Evolutionary conservation across 2,329 filamentous ascomycete genomes (phyloP), one percentile per base, ranked within the genome.

Genomic region (Hymenoscyphus fraxineus): DNA sequence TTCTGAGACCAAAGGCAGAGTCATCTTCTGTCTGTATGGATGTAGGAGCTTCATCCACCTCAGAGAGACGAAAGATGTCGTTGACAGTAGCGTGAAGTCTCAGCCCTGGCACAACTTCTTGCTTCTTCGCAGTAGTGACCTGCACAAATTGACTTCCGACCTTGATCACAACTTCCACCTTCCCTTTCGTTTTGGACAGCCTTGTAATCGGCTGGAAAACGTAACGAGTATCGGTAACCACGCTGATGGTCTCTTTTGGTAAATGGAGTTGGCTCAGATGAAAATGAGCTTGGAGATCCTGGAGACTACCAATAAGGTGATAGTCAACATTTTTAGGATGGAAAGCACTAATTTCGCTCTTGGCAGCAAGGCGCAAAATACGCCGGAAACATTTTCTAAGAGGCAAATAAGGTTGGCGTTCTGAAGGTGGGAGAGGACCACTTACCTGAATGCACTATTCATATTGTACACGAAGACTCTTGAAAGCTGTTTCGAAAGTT

Each of bases 381-480:
- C 86, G 83, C 5, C 88, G 82, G 70, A 90, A 85, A 69, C 86
- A 89, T 80, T 88, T 88, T 67, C 82, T 83, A 51, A 6, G 27
- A 6, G 1, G 60, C 12, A 22, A 3, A 44, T 62, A 58, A 40
- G 6, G 16, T 51, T 19, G 10, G 16, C 32, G 41, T 9, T 19
- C 12, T 31, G 27, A 31, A 16, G 10, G 6, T 2, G 13, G 12
- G 19, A 41, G 39, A n/a, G 5, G 32, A 16, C 82, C 67, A 82
- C 88, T 78, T 86, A 87, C 71, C 82, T 82, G 74, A 88, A 89
- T 12, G 86, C 83, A 71, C 85, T 89, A 70, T 90, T 90, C 87
- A 90, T 90, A 72, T 90, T 90, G 76, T 90, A 90, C 16, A 90
- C 80, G 68, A 90, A 90, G 51, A 89, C 81, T 44, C 86, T 81